Evolutionary conservation across 805 yeast genomes (phyloP), one percentile per base, ranked within the genome.

Genomic region (Zygosaccharomyces siamensis): DNA sequence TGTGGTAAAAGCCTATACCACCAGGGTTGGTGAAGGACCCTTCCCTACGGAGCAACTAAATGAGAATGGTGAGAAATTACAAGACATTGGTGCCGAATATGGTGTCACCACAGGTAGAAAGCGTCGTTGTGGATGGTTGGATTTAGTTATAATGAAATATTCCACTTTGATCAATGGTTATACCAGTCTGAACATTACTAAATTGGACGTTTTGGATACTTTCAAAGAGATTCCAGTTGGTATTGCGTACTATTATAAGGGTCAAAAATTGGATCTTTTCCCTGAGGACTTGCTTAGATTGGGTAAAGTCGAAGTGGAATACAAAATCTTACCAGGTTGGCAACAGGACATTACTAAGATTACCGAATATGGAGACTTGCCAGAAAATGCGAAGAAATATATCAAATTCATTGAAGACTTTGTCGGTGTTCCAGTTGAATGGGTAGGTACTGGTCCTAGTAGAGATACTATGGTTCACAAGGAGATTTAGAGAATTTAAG

Each of bases 51-150:
- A 93, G 72, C 98, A 90, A 69, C 78, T 90, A 66, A 89, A 92
- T 69, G 82, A 73, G 32, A 80, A 74, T 42, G 99, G 99, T 64
- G 95, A 86, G 62, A 80, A 81, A 57, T 76, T 93, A 65, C 99
- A 93, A 70, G 72, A 76, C 39, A 87, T 93, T 54, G 99, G 99
- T 63, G 96, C 90, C 50, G 99, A 93, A 72, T 87, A 67, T 63
- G 99, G 99, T 72, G 99, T 93, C 59, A 93, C 99, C 55, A 93
- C 99, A 32, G 99, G 99, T 58, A 84, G 99, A 75, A 89, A 90
- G 79, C 86, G 99, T 77, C 84, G 99, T 73, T 93, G 99, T 71
- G 99, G 99, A 49, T 93, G 99, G 99, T 81, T 93, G 66, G 99
- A 93, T 72, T 76, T 93, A 61, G 98, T 93, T 21, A 97, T 93